Evolutionary conservation across 495 filamentous ascomycete genomes (phyloP), one percentile per base, ranked within the genome.

Genomic region (Gamarada debralockiae): DNA sequence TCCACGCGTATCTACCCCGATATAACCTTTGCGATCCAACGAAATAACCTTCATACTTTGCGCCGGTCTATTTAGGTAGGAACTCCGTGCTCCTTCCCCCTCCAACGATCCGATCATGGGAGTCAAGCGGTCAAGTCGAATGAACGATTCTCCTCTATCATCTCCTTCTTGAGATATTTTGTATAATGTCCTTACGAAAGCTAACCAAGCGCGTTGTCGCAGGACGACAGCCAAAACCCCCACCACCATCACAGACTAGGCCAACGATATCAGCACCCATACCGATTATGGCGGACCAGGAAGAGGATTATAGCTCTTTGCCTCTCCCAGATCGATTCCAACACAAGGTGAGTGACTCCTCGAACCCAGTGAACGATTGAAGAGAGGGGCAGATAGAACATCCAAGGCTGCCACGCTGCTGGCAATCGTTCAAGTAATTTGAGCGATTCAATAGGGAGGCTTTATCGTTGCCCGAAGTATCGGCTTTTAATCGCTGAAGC

Each of bases 231-330:
- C 36, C 33, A 22, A 50, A 50, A 37, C 40, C 38, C 33, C 29
- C 31, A 24, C 41, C 47, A 3, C 9, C 25, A 27, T 40, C 37
- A 40, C 4, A 15, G 8, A 14, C 37, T 37, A 44, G 27, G 42
- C 31, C 22, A 18, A 50, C 20, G 27, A 38, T n/a, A 22, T 31
- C 47, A 14, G 48, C 31, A 56, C 9, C 41, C 44, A 52, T 56
- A 23, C 15, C 48, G 56, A 62, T 48, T 51, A 87, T 87, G 84
- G 82, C 80, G 15, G 84, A 87, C 49, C 65, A 70, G 61, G 88
- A 92, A 66, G 88, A 92, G 56, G 91, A 96, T 65, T 95, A 86
- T 65, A 88, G 82, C 68, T 79, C 83, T 56, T 73, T 97, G 41
- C 86, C 92, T 13, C 70, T 96, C 36, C 78, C 83, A 8, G 91